Conservation (phyloP, 345 rosid genomes). For the Sisymbrium altissimum region DNA sequence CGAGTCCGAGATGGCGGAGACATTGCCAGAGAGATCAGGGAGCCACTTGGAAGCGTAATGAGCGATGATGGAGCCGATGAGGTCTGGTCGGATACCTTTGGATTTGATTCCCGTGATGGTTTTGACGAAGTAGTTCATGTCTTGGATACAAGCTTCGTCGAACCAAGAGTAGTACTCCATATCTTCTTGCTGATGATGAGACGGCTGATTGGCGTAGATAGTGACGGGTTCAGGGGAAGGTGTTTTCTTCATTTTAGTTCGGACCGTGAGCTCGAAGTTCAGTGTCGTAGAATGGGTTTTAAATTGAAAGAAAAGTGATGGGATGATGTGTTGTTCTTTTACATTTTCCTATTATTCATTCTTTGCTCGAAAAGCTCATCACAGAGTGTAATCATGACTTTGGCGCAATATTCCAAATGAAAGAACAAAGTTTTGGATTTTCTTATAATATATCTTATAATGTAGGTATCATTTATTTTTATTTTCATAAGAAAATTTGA, state of each 20-base stretch:
- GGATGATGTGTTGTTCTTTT: neutral
- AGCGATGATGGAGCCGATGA: constrained; percentile 79
- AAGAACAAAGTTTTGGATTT: neutral
- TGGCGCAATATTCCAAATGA: neutral
- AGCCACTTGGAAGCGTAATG: constrained; percentile 92
- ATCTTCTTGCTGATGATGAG: too few species aligned
- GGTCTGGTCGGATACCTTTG: constrained; percentile 78
- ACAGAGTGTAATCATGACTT: constrained; percentile 9
- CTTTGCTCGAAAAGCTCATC: constrained; percentile 11
- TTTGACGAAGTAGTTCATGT: constrained; percentile 86
- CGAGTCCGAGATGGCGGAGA: neutral
- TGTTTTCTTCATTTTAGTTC: constrained; percentile 41
- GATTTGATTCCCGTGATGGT: constrained; percentile 77
- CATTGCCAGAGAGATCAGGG: constrained; percentile 60
- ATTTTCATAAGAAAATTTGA: neutral
- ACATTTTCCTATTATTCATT: neutral
- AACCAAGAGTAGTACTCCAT: constrained; percentile 44
- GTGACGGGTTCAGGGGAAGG: constrained; percentile 36
- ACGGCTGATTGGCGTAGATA: constrained; percentile 29
- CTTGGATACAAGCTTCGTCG: constrained; percentile 82
- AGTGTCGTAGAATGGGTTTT: neutral
- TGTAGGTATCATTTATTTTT: neutral
- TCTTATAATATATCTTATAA: too few species aligned
- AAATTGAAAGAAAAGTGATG: neutral
- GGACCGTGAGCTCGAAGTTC: constrained; percentile 11